These are phyloP conservation scores for Ascochyta fabae DNA, from an alignment of 2,329 filamentous ascomycete genomes.

Conservation along the genomic window DNA sequence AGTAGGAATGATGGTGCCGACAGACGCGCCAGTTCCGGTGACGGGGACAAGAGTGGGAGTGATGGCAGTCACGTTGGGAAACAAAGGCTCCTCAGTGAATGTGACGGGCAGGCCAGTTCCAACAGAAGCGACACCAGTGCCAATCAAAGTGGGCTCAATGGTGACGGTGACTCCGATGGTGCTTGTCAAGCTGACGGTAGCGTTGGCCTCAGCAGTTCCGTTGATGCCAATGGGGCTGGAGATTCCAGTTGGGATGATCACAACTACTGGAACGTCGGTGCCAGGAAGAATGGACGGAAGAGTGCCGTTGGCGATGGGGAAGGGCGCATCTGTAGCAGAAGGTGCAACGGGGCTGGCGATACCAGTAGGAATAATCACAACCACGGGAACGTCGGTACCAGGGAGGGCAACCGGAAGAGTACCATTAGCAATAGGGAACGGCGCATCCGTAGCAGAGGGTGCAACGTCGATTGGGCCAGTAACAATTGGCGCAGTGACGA, in stretches of 20 bases:
- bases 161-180: slow-evolving; percentile 11
- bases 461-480: slow-evolving; percentile 4
- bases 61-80: slow-evolving; percentile 15
- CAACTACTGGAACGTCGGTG: no score
- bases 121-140: slow-evolving; percentile 6
- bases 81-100: slow-evolving; percentile 4
- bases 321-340: no score
- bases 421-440: slow-evolving; percentile 6
- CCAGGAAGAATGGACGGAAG: no score
- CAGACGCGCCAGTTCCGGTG: slow-evolving; percentile 11
- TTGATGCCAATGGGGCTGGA: no score
- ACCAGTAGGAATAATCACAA: background rate
- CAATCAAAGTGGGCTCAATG: slow-evolving; percentile 8
- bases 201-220: background rate
- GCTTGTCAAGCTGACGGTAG: slow-evolving; percentile 11
- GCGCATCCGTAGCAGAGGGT: slow-evolving; percentile 7
- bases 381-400: slow-evolving; percentile 1
- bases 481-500: slow-evolving; percentile 4
- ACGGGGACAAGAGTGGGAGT: slow-evolving; percentile 12
- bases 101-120: slow-evolving; percentile 16
- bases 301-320: no score
- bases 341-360: background rate
- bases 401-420: slow-evolving; percentile 3
- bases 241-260: no score
- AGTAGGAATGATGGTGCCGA: slow-evolving; percentile 5